These are phyloP conservation scores for Psophocarpus tetragonolobus DNA, from an alignment of 306 rosid species.

Conservation along the genomic window DNA sequence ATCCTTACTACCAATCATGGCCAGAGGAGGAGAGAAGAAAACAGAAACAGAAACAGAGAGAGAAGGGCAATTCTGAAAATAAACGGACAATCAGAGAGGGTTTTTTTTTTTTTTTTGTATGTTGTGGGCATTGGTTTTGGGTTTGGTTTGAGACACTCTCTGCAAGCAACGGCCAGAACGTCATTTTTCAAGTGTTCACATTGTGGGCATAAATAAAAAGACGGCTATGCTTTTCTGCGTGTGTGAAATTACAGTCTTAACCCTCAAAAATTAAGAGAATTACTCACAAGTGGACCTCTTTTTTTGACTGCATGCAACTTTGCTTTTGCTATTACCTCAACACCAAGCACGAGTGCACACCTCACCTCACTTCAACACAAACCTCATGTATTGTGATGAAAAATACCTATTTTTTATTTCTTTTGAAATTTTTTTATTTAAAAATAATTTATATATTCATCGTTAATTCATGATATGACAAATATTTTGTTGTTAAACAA, in stretches of 20 bases:
- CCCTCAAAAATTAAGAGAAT: slow-evolving; percentile 31
- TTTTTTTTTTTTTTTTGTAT: not conserved
- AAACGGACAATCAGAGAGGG: slow-evolving; percentile 23
- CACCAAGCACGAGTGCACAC: not conserved
- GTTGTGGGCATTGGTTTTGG: not conserved
- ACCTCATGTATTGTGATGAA: too few species aligned
- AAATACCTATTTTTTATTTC: too few species aligned
- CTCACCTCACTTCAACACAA: not conserved
- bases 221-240: slow-evolving; percentile 28
- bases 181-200: slow-evolving; percentile 41
- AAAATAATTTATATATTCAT: too few species aligned
- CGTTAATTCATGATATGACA: too few species aligned
- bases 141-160: slow-evolving; percentile 14
- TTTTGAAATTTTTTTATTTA: too few species aligned
- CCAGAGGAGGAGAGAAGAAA: slow-evolving; percentile 12
- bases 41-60: not conserved
- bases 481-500: too few species aligned
- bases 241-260: slow-evolving; percentile 29
- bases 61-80: slow-evolving; percentile 41
- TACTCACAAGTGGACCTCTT: slow-evolving; percentile 9
- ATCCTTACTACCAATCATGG: slow-evolving; percentile 70
- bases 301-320: slow-evolving; percentile 31
- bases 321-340: not conserved
- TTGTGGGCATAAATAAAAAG: not conserved
- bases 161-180: slow-evolving; percentile 52